phyloP scores from a whole-genome alignment of 2,329 filamentous ascomycete species.

The Neurospora sp. region DNA sequence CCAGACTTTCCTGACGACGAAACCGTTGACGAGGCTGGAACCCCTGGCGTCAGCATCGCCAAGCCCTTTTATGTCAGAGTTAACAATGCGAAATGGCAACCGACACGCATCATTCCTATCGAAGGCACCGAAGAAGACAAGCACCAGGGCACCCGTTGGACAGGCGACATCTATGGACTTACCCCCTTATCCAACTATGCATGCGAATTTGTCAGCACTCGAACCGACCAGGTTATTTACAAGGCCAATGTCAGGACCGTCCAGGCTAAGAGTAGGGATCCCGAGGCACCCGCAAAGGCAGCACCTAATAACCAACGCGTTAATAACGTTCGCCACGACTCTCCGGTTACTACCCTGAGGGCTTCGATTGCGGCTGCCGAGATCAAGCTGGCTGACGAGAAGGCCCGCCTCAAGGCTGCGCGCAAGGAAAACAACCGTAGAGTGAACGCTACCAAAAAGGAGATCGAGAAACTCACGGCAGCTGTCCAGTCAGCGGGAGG shows the following conservation, averaged over 20 bases:
- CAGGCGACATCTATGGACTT: constrained; percentile 59
- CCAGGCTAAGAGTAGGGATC: constrained; percentile 35
- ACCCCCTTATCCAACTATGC: constrained; percentile 68
- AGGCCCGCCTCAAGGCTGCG: constrained; percentile 56
- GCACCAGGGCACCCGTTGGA: constrained; percentile 47
- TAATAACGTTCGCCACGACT: constrained; percentile 54
- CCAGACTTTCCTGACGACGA: constrained; percentile 30
- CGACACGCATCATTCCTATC: constrained; percentile 56
- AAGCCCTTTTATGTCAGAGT: constrained; percentile 74
- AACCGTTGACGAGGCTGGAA: constrained; percentile 26
- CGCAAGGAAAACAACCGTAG: constrained; percentile 68
- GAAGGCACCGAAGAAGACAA: constrained; percentile 26
- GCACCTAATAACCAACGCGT: constrained; percentile 42
- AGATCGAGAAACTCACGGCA: constrained; percentile 59
- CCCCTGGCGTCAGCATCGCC: constrained; percentile 49
- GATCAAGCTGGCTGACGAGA: constrained; percentile 59
- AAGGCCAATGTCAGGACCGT: constrained; percentile 62
- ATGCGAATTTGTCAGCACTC: constrained; percentile 65
- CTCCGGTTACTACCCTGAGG: constrained; percentile 65
- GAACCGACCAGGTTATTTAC: constrained; percentile 57
- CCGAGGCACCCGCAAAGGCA: constrained; percentile 26
- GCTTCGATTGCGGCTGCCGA: constrained; percentile 68
- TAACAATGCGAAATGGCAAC: constrained; percentile 73
- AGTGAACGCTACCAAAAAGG: constrained; percentile 57
- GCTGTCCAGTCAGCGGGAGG: constrained; percentile 60